Conservation (phyloP, 345 rosid genomes). For the Euphorbia peplus region DNA sequence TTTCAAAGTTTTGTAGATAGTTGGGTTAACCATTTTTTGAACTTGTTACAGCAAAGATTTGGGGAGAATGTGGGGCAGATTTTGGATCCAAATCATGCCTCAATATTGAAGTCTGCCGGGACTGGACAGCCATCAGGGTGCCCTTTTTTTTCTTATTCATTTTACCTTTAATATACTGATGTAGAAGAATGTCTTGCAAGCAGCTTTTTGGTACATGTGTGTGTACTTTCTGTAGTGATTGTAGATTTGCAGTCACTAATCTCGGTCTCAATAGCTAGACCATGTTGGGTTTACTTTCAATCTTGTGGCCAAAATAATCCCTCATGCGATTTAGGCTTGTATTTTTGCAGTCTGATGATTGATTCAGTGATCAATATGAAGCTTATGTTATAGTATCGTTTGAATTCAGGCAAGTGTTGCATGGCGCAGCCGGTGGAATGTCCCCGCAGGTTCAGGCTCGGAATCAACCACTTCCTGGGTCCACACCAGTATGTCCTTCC, state of each 20-base stretch:
- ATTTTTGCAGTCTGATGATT: background rate
- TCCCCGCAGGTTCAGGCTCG: conserved; percentile 88
- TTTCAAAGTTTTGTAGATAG: background rate
- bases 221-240: background rate
- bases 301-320: background rate
- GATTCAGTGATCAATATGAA: background rate
- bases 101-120: conserved; percentile 77
- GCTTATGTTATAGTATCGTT: conserved; percentile 5
- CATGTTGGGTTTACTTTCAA: background rate
- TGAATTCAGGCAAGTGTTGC: conserved; percentile 87
- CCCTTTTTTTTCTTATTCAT: conserved; percentile 24
- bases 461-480: conserved; percentile 75
- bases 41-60: conserved; percentile 57
- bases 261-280: background rate
- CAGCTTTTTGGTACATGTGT: background rate
- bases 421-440: conserved; percentile 77
- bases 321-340: background rate
- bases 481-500: conserved; percentile 57
- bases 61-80: conserved; percentile 86
- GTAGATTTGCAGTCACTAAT: background rate
- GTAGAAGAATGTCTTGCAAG: background rate
- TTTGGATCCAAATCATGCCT: conserved; percentile 85
- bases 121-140: conserved; percentile 89
- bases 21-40: conserved; percentile 11
- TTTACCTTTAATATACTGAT: conserved; percentile 12